Evolutionary conservation across 2,329 filamentous ascomycete genomes (phyloP).

Genomic region (Pseudohalonectria lignicola): DNA sequence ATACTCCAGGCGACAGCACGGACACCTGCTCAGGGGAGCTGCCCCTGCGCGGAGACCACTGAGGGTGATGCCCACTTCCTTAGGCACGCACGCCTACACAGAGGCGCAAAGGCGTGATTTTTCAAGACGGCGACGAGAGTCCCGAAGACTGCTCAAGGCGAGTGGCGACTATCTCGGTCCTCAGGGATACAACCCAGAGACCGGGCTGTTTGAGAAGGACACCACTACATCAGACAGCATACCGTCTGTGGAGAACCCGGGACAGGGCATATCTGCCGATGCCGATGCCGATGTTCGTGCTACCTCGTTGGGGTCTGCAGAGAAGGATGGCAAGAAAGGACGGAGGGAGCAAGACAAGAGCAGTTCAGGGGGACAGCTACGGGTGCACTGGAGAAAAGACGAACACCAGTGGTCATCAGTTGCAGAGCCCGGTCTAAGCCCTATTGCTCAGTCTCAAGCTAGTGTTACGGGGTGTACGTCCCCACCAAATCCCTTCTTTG

Average conservation of each 20-base stretch:
- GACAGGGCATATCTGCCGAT: background rate
- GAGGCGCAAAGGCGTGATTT: background rate
- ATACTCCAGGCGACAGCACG: no score
- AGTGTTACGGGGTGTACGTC: no score
- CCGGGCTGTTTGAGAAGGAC: conserved; percentile 33
- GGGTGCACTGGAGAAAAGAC: conserved; percentile 31
- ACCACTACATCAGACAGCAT: conserved; percentile 32
- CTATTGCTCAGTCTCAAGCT: conserved; percentile 35
- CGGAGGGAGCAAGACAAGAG: no score
- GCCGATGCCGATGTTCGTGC: no score
- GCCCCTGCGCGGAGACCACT: no score
- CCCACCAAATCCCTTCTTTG: no score
- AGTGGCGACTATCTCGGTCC: conserved; percentile 49
- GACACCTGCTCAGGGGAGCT: no score
- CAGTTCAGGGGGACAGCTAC: background rate
- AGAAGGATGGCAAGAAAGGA: conserved; percentile 10
- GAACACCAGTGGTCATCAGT: conserved; percentile 39
- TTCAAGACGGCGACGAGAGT: background rate
- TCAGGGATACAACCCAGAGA: conserved; percentile 45
- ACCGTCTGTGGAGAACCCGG: background rate
- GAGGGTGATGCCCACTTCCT: no score
- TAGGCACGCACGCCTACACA: background rate
- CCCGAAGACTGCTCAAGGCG: conserved; percentile 33
- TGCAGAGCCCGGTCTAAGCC: conserved; percentile 35
- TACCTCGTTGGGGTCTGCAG: no score